Evolutionary conservation across 1,284 basidiomycete species (phyloP).

Genomic region (Moesziomyces sp.): DNA sequence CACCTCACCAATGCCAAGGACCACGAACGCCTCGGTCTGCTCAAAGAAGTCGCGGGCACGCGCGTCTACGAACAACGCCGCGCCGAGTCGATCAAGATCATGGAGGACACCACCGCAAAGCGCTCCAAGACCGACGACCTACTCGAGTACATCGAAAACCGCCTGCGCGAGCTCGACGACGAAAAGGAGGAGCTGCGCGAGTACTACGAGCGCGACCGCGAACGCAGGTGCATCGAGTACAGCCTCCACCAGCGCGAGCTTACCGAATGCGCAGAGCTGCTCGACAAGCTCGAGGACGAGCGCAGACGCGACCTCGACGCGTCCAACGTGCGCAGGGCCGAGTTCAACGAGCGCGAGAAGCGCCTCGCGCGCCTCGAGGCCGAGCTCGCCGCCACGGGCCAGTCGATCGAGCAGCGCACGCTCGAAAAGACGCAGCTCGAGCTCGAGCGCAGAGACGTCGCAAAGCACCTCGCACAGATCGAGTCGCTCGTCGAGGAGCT

Average conservation of each 20-base stretch:
- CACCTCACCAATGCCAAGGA: constrained; percentile 97
- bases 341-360: constrained; percentile 84
- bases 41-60: constrained; percentile 98
- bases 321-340: constrained; percentile 81
- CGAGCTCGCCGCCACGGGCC: constrained; percentile 78
- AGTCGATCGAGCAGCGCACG: constrained; percentile 77
- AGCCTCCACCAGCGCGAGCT: constrained; percentile 90
- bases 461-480: constrained; percentile 78
- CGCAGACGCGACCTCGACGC: constrained; percentile 78
- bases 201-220: constrained; percentile 94
- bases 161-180: constrained; percentile 89
- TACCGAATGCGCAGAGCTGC: constrained; percentile 83
- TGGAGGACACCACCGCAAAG: constrained; percentile 96
- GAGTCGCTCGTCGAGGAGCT: constrained; percentile 81
- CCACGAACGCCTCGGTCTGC: constrained; percentile 86
- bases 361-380: constrained; percentile 77
- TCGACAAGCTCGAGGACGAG: constrained; percentile 81
- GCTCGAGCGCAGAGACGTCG: constrained; percentile 73
- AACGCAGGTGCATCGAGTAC: constrained; percentile 93
- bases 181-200: constrained; percentile 98
- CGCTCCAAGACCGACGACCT: constrained; percentile 90
- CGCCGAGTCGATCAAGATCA: constrained; percentile 89
- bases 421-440: constrained; percentile 79
- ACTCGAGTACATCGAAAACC: constrained; percentile 88
- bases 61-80: constrained; percentile 97